Evolutionary conservation across 176 grass and related monocot species (phyloP).

Genomic region (Hyparrhenia diplandra): DNA sequence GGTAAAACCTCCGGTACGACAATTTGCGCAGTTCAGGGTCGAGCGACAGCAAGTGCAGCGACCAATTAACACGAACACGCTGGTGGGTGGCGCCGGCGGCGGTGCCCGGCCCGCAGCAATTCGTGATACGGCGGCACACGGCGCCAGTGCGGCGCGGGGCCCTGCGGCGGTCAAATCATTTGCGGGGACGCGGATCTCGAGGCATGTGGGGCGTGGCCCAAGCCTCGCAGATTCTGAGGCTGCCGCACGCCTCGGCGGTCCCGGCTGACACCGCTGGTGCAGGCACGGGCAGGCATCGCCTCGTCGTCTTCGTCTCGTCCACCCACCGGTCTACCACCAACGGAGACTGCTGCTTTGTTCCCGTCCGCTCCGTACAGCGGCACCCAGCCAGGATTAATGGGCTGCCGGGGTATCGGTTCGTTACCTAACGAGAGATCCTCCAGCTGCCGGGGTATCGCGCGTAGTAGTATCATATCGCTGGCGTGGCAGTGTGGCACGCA

Average conservation of each 20-base stretch:
- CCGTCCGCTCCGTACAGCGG: not conserved
- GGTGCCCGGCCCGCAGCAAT: not conserved
- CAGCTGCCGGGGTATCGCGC: not conserved
- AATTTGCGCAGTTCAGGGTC: too few relatives aligned
- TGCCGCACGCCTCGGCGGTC: not conserved
- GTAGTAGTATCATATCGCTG: not conserved
- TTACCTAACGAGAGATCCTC: conserved; percentile 1
- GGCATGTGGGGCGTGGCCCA: conserved; percentile 2
- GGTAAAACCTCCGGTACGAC: not conserved
- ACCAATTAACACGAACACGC: too few relatives aligned
- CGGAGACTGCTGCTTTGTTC: not conserved
- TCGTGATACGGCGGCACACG: not conserved
- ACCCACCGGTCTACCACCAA: not conserved
- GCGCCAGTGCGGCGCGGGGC: conserved; percentile 1
- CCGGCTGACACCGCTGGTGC: not conserved
- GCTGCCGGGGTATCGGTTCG: not conserved
- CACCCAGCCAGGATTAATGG: too few relatives aligned
- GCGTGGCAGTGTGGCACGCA: not conserved
- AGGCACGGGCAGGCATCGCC: not conserved
- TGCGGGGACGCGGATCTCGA: conserved; percentile 30
- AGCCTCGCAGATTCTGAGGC: conserved; percentile 14
- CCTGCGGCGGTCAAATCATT: conserved; percentile 25
- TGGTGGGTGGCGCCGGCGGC: too few relatives aligned
- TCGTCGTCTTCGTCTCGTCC: not conserved
- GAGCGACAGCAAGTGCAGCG: not conserved